These are phyloP conservation scores for Globisporangium solare DNA, from an alignment of 352 stramenopile genomes.

Conservation along the genomic window DNA sequence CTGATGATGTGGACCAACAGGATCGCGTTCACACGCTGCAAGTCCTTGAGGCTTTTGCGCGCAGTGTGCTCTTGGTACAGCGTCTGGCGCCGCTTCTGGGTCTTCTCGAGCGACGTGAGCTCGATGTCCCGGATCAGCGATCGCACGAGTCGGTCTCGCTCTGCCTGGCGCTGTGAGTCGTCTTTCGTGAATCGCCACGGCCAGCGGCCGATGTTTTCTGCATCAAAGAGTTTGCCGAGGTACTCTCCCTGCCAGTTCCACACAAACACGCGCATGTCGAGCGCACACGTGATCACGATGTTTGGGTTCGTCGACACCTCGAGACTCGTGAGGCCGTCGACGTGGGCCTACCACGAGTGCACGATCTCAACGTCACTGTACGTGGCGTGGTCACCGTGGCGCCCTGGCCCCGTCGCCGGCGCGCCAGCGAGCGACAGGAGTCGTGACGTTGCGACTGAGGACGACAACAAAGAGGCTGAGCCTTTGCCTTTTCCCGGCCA, in stretches of 20 bases:
- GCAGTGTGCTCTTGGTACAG: constrained; percentile 48
- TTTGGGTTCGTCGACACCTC: constrained; percentile 57
- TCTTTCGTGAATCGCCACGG: constrained; percentile 56
- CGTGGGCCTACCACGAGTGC: constrained; percentile 43
- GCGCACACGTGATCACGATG: constrained; percentile 50
- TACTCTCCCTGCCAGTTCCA: constrained; percentile 64
- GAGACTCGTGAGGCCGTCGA: constrained; percentile 44
- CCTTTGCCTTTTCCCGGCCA: constrained; percentile 16
- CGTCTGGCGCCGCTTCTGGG: constrained; percentile 30
- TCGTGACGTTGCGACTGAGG: neutral
- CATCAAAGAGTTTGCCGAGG: constrained; percentile 60
- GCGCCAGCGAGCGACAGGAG: constrained; percentile 4
- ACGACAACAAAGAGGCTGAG: neutral
- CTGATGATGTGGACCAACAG: constrained; percentile 66
- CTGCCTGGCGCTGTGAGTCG: constrained; percentile 38
- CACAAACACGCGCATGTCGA: constrained; percentile 67
- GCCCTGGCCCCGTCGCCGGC: neutral
- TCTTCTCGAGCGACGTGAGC: constrained; percentile 35
- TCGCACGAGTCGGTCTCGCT: constrained; percentile 33
- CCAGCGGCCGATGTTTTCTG: constrained; percentile 39
- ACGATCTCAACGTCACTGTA: constrained; percentile 9
- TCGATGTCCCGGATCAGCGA: constrained; percentile 46
- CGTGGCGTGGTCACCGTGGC: neutral
- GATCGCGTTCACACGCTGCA: constrained; percentile 43
- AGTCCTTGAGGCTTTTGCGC: constrained; percentile 39